Evolutionary conservation across 2,329 filamentous ascomycete species (phyloP).

Genomic region (Colletotrichum viniferum): DNA sequence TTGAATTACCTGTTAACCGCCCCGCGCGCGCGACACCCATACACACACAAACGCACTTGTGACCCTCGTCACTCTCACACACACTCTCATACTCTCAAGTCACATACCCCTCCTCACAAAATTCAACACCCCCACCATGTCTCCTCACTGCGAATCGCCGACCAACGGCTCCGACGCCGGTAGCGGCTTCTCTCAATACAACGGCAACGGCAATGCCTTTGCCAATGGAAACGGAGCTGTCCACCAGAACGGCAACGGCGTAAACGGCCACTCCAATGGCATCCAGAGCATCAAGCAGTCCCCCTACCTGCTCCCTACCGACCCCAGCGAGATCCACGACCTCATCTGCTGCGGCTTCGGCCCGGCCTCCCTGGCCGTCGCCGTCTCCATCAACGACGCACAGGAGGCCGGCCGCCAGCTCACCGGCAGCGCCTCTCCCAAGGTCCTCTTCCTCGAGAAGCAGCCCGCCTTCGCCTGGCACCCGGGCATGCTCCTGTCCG

Average conservation of each 20-base stretch:
- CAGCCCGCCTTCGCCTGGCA: slow-evolving; percentile 89
- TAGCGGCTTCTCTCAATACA: slow-evolving; percentile 11
- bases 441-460: slow-evolving; percentile 86
- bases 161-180: slow-evolving; percentile 26
- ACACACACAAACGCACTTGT: background rate
- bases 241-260: slow-evolving; percentile 14
- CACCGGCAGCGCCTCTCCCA: slow-evolving; percentile 55
- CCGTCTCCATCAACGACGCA: slow-evolving; percentile 86
- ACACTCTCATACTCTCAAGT: background rate
- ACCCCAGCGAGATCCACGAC: slow-evolving; percentile 73
- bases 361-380: slow-evolving; percentile 87
- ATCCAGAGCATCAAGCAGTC: slow-evolving; percentile 31
- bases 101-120: background rate
- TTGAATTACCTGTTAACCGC: background rate
- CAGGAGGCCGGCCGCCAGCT: slow-evolving; percentile 55
- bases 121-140: slow-evolving; percentile 30
- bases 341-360: slow-evolving; percentile 92
- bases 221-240: slow-evolving; percentile 18
- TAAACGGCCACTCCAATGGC: background rate
- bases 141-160: slow-evolving; percentile 38
- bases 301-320: slow-evolving; percentile 52
- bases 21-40: background rate
- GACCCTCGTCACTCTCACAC: background rate
- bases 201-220: slow-evolving; percentile 25
- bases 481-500: slow-evolving; percentile 91